A percentile compares a stretch with the other conserved stretches of the same genome.
These are phyloP conservation scores for Globisporangium orthogonon DNA, from an alignment of 352 stramenopile genomes.

Conservation along the genomic window DNA sequence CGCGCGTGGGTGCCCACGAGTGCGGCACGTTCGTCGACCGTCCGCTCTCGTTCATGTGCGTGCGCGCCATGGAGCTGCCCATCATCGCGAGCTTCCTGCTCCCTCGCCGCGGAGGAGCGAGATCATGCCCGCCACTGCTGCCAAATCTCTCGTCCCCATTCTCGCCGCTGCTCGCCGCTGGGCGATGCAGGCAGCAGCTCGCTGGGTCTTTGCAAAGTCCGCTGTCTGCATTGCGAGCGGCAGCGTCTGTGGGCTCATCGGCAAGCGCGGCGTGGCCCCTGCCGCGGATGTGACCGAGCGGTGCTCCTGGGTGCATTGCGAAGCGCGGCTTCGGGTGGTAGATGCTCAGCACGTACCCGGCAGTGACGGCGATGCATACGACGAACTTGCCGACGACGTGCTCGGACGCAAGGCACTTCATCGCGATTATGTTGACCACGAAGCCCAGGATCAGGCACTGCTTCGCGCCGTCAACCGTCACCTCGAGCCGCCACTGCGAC, in stretches of 20 bases:
- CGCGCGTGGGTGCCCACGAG: conserved; percentile 37
- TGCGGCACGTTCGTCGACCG: conserved; percentile 49
- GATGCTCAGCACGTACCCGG: conserved; percentile 39
- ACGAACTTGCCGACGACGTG: conserved; percentile 59
- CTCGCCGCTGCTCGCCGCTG: not conserved
- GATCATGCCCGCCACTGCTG: not conserved
- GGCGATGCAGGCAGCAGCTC: conserved; percentile 49
- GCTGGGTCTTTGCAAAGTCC: conserved; percentile 20
- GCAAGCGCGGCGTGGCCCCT: not conserved
- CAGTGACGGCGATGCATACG: conserved; percentile 45
- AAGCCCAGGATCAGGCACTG: conserved; percentile 72
- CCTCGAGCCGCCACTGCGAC: conserved; percentile 44
- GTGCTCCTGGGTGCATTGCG: not conserved
- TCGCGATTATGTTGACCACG: conserved; percentile 68
- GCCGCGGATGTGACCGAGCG: not conserved
- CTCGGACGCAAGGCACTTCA: conserved; percentile 58
- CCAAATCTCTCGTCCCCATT: not conserved
- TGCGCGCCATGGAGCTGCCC: conserved; percentile 46
- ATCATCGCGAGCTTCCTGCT: conserved; percentile 54
- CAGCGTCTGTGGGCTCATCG: conserved; percentile 6
- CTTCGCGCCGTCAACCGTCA: conserved; percentile 58
- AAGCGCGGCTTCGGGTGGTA: conserved; percentile 33
- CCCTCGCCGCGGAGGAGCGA: conserved; percentile 5
- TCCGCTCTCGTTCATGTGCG: conserved; percentile 36
- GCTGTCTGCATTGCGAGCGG: conserved; percentile 26